Base-by-base conservation (phyloP, 768 basidiomycete genomes). In the Gloeopeniophorella convolvens region DNA sequence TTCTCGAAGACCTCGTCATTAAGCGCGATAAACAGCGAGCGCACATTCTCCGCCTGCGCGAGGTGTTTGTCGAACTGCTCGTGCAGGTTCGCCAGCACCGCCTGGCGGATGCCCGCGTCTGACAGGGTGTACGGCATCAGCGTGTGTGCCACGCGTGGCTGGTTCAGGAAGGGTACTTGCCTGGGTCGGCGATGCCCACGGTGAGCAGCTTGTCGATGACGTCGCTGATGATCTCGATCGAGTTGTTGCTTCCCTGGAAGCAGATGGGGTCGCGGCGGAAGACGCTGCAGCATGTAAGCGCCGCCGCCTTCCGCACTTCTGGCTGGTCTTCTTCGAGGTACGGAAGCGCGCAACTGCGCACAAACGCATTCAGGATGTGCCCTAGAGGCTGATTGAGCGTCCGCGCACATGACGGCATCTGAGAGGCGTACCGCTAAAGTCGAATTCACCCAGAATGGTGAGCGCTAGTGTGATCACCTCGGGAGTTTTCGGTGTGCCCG, bases 1-100 rank as follows among this genome's bases (percentile, higher is more conserved):
- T 96, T 96, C 42, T 87, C 85, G 66, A 94, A 97, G 6, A 87
- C 84, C 63, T 98, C 96, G 61, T 99, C 96, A 62, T 98, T 98
- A 40, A 99, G 75, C 0, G 94, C 96, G 56, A 98, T 91, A 70
- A 98, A 98, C 12, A 99, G 72, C 10, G 90, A 94, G 12, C 94
- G 81, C n/a, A 99, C 93, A 62, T 97, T 94, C 68, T 98, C 96
- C 0, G 95, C 93, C 67, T 98, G 96, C 2, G 96, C 89, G 16
- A 99, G 78, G 64, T 99, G 94, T 54, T 91, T 89, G 64, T 99
- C 96, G 58, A 99, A 98, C 18, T 90, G 82, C 54, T 93, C 86
- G 62, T 96, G 91, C 27, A 99, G 74, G 3, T 84, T 83, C 2
- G 81, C 78, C 16, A 99, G 75, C 0, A 98, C 96, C 0, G 86